Base-by-base conservation (phyloP, 345 rosid species). In the Arabidopsis thaliana region DNA sequence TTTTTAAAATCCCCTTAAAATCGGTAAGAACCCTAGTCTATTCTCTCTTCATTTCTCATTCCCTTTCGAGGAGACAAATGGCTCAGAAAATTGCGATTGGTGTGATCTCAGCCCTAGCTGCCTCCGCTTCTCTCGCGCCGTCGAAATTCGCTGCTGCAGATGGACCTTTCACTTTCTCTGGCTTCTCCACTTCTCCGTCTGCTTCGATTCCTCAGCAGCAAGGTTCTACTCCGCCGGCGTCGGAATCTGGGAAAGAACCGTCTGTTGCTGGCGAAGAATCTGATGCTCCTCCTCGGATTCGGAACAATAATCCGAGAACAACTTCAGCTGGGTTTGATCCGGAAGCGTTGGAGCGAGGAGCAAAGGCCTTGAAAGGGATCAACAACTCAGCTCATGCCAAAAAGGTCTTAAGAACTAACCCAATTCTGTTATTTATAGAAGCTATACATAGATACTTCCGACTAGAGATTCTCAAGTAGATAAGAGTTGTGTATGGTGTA, bases 241-340 rank as follows among this genome's bases (percentile, higher is more conserved):
- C 86, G 50, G 72, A 89, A 56, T 71, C 71, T 69, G 59, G 56
- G 38, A 83, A 70, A 32, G 51, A 62, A 33, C 33, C 64, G 9
- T n/a, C 84, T n/a, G 44, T 32, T 7, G 13, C 79, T n/a, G 80
- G 49, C 34, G 79, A 74, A 46, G 87, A 79, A 44, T 36, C 88
- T 25, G 45, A 80, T 59, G 66, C 79, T 33, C 65, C 76, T 62
- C 73, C 84, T 41, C 88, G 76, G 79, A 82, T 78, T 57, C 83
- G 97, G 50, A 95, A 90, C 65, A 80, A 87, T 62, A 78, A 89
- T 59, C 97, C 99, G 8, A 82, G 96, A 81, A 95, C 99, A 4
- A 77, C 83, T 0, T 88, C 97, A 0, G 87, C 93, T 32, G 99
- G 99, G 7, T 92, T 95, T 61, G 96, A 95, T 73, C 99, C 97